Conservation (phyloP, 331 rosid genomes). For the Phaseolus coccineus region DNA sequence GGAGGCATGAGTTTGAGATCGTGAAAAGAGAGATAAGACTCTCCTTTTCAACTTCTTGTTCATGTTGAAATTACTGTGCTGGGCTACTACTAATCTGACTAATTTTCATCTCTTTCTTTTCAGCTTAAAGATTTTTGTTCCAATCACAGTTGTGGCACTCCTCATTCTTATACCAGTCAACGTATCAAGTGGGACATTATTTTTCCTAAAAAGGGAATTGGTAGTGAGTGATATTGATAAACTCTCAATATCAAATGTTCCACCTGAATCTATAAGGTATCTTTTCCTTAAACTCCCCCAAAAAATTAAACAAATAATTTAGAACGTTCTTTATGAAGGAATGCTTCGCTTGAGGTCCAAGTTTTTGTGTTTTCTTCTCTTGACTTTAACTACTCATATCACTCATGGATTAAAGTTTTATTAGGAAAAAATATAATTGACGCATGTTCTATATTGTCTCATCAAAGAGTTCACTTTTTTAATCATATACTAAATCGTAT, state of each 20-base stretch:
- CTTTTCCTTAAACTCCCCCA: not conserved
- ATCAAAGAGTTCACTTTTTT: constrained; percentile 15
- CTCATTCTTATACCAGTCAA: constrained; percentile 92
- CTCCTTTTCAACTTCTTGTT: not conserved
- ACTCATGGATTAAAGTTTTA: not conserved
- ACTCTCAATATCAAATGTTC: constrained; percentile 97
- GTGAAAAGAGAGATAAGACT: not conserved
- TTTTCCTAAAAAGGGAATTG: constrained; percentile 81
- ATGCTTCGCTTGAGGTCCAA: constrained; percentile 1
- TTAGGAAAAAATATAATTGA: not conserved
- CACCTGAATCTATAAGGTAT: constrained; percentile 77
- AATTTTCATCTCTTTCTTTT: constrained; percentile 27
- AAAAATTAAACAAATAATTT: not conserved
- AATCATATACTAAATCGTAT: not conserved
- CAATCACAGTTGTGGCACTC: constrained; percentile 81
- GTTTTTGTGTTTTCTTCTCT: constrained; percentile 36
- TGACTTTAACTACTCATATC: constrained; percentile 5
- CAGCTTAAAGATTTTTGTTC: constrained; percentile 91
- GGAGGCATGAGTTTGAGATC: constrained; percentile 6
- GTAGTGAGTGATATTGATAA: constrained; percentile 90
- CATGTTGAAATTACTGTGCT: constrained; percentile 13
- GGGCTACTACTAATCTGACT: constrained; percentile 6
- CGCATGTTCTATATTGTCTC: constrained; percentile 16
- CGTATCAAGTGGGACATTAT: constrained; percentile 83
- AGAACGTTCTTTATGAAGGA: not conserved